A percentile compares a stretch with the other conserved stretches of the same genome.
phyloP scores from a whole-genome alignment of 208 protist species.

The Sergeia podlipaevii region DNA sequence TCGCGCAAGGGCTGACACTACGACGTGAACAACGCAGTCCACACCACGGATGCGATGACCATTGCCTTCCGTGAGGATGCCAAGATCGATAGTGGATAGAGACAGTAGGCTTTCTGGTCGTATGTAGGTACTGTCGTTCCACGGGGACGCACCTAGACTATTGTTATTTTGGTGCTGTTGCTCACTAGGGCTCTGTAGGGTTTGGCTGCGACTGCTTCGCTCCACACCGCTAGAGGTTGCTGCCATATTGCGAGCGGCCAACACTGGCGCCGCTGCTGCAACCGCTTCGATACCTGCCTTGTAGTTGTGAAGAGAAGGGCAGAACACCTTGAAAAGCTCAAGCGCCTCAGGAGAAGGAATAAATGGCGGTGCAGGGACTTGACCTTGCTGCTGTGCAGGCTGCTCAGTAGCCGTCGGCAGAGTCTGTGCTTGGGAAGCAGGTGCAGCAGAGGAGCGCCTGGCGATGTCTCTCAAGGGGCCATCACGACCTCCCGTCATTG shows the following conservation, averaged over 20 bases:
- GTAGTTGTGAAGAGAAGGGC: background rate
- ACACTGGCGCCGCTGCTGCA: background rate
- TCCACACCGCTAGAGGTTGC: too few relatives aligned
- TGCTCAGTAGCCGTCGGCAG: background rate
- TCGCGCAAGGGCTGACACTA: background rate
- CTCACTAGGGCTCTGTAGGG: background rate
- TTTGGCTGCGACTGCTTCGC: background rate
- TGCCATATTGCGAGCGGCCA: constrained; percentile 1
- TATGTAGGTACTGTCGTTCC: background rate
- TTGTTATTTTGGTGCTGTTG: background rate
- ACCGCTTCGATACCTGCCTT: background rate
- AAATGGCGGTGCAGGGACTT: background rate
- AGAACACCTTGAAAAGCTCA: background rate
- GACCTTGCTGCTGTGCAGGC: background rate
- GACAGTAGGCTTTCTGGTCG: too few relatives aligned
- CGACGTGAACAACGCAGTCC: background rate
- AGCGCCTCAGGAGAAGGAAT: background rate
- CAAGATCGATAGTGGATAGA: background rate
- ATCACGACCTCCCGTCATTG: background rate
- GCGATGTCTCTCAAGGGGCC: too few relatives aligned
- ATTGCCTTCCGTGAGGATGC: background rate
- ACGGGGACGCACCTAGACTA: background rate
- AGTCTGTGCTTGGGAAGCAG: too few relatives aligned
- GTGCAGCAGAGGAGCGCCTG: too few relatives aligned
- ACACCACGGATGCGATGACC: background rate